Evolutionary conservation across 2,329 filamentous ascomycete genomes (phyloP).

Genomic region (Furcasterigmium furcatum): DNA sequence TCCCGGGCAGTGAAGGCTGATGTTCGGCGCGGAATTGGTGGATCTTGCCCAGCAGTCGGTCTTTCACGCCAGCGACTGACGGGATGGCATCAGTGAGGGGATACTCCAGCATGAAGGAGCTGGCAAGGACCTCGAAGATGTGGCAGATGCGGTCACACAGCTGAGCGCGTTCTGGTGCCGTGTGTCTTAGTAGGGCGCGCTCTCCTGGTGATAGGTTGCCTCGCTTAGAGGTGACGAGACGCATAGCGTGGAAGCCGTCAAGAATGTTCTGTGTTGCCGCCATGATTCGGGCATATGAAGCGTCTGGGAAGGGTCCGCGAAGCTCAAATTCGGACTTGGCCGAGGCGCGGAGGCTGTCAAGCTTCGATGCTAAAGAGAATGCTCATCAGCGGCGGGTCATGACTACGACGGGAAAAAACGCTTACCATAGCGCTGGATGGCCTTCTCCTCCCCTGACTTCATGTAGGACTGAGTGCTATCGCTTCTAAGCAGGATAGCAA

Average conservation of each 20-base stretch:
- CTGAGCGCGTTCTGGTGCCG: conserved; percentile 72
- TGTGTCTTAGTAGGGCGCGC: conserved; percentile 75
- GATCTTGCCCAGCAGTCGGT: conserved; percentile 81
- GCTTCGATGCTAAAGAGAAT: conserved; percentile 49
- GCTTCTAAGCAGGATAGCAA: conserved; percentile 67
- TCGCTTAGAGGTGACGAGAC: conserved; percentile 82
- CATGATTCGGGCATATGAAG: conserved; percentile 70
- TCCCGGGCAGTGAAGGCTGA: neutral
- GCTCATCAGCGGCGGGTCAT: no score
- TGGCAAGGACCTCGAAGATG: conserved; percentile 81
- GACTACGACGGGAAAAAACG: no score
- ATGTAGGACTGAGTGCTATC: conserved; percentile 67
- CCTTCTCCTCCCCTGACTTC: conserved; percentile 81
- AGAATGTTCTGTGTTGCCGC: conserved; percentile 79
- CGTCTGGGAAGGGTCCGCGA: conserved; percentile 78
- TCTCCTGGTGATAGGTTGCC: conserved; percentile 75
- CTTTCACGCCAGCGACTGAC: conserved; percentile 74
- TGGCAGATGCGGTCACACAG: conserved; percentile 90
- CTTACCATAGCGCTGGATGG: conserved; percentile 72
- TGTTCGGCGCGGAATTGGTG: conserved; percentile 77
- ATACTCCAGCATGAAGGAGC: conserved; percentile 91
- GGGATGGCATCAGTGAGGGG: conserved; percentile 87
- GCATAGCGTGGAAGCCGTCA: conserved; percentile 95
- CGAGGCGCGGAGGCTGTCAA: conserved; percentile 69
- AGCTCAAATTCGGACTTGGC: conserved; percentile 88